These are phyloP conservation scores for Leccinum truebloodii DNA, from an alignment of 768 basidiomycete genomes.

Conservation along the genomic window DNA sequence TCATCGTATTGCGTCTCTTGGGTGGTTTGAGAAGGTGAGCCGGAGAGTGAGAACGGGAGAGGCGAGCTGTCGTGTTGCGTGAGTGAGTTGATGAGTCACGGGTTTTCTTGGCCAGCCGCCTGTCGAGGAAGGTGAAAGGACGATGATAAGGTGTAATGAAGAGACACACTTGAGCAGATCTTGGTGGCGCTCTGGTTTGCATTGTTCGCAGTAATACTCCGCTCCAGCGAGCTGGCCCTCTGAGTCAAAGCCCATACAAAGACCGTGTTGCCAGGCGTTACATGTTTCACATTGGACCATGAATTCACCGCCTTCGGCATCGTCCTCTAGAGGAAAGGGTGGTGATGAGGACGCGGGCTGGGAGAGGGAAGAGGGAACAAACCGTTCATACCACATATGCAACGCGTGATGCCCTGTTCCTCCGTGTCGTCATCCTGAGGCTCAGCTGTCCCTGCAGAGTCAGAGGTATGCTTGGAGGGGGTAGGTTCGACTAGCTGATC, in stretches of 20 bases:
- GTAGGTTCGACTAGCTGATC: slow-evolving; percentile 33
- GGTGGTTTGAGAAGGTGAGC: slow-evolving; percentile 60
- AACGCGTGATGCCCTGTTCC: slow-evolving; percentile 68
- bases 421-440: slow-evolving; percentile 48
- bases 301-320: slow-evolving; percentile 86
- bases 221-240: slow-evolving; percentile 73
- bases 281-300: slow-evolving; percentile 98
- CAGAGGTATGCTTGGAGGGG: slow-evolving; percentile 31
- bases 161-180: slow-evolving; percentile 76
- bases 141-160: slow-evolving; percentile 17
- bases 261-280: slow-evolving; percentile 97
- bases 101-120: slow-evolving; percentile 61
- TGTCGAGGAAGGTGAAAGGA: slow-evolving; percentile 32
- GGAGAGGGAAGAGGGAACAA: slow-evolving; percentile 30
- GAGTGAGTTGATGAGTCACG: slow-evolving; percentile 67
- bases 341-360: slow-evolving; percentile 25
- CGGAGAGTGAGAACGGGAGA: slow-evolving; percentile 78
- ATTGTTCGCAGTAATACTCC: slow-evolving; percentile 94
- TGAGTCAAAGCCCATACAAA: slow-evolving; percentile 90
- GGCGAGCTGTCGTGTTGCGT: slow-evolving; percentile 58
- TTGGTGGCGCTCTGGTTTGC: slow-evolving; percentile 81
- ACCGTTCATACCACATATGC: slow-evolving; percentile 85
- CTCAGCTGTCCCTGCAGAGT: slow-evolving; percentile 36
- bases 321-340: slow-evolving; percentile 54
- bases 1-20: slow-evolving; percentile 96